Evolutionary conservation across 345 rosid genomes (phyloP).

Genomic region (Hevea brasiliensis): DNA sequence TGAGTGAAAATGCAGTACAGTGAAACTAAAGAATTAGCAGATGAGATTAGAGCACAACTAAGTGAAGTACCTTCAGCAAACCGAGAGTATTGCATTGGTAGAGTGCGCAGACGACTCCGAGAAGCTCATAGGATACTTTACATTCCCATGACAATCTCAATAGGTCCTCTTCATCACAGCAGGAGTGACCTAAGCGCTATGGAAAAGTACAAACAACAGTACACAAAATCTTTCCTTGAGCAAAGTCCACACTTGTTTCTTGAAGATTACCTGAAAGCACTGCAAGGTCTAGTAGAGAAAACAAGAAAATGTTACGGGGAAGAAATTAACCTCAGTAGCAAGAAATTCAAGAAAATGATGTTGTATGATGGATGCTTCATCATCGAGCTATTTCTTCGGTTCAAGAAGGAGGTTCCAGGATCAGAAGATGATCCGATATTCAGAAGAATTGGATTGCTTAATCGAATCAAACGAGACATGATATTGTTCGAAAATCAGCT

Average conservation of each 20-base stretch:
- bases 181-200: not conserved
- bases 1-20: not conserved
- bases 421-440: not conserved
- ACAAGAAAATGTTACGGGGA: not conserved
- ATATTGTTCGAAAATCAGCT: conserved; percentile 1
- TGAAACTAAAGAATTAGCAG: not conserved
- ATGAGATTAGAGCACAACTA: not conserved
- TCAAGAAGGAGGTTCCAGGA: not conserved
- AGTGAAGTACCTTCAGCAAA: not conserved
- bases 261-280: conserved; percentile 4
- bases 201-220: not conserved
- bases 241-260: not conserved
- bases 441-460: not conserved
- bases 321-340: not conserved
- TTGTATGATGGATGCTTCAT: not conserved
- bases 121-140: not conserved
- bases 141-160: conserved; percentile 2
- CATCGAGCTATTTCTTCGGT: not conserved
- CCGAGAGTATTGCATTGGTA: not conserved
- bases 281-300: not conserved
- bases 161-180: conserved; percentile 1
- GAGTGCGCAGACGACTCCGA: not conserved
- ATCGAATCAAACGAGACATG: not conserved
- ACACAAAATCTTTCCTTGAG: not conserved
- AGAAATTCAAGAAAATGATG: conserved; percentile 3